These are phyloP conservation scores for Aspergillus latus DNA, from an alignment of 2,329 filamentous ascomycete genomes.

Conservation along the genomic window DNA sequence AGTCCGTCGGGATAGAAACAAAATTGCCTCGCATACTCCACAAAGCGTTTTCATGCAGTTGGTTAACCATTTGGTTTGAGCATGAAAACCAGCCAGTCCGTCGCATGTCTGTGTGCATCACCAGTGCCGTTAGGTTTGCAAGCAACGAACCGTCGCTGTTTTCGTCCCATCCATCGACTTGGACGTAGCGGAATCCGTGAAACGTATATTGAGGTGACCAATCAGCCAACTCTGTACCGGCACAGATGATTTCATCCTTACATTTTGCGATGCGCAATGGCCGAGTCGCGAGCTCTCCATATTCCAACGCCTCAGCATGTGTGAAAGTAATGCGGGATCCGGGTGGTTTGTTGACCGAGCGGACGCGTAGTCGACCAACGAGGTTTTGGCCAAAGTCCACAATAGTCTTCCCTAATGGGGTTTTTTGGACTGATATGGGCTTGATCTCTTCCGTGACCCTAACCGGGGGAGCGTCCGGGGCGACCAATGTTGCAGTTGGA, in stretches of 20 bases:
- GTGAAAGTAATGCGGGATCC: not conserved
- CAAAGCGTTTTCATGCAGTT: conserved; percentile 54
- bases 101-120: not conserved
- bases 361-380: not conserved
- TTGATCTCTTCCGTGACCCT: not conserved
- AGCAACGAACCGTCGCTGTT: not conserved
- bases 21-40: conserved; percentile 63
- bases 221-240: not conserved
- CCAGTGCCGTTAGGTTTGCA: not conserved
- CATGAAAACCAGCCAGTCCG: not conserved
- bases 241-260: not conserved
- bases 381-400: conserved; percentile 9
- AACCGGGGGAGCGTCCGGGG: conserved; percentile 1
- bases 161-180: not conserved
- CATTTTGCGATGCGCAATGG: conserved; percentile 1
- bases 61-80: conserved; percentile 48
- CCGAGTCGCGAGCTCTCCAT: not conserved
- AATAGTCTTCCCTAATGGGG: not conserved
- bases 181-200: conserved; percentile 8
- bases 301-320: conserved; percentile 2
- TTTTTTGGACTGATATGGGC: not conserved
- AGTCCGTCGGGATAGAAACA: conserved; percentile 32
- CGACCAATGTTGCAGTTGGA: not conserved
- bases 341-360: not conserved
- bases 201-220: conserved; percentile 2